Percentiles rank a stretch among this genome's conserved stretches.
Conservation (phyloP, 1,284 basidiomycete genomes). For the Bjerkandera adusta region DNA sequence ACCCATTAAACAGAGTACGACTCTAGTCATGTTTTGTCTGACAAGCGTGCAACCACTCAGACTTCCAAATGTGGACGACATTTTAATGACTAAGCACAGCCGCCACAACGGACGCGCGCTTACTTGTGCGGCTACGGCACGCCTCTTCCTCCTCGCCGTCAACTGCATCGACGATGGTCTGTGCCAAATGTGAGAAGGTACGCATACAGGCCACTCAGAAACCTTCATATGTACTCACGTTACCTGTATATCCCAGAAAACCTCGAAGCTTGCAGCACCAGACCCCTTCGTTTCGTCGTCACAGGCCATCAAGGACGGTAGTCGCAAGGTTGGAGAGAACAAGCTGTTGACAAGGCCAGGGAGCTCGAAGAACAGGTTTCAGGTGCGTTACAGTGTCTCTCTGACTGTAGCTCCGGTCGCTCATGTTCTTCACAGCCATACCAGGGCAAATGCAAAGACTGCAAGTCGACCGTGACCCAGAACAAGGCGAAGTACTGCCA, state of each 20-base stretch:
- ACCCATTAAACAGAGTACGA: too few species aligned
- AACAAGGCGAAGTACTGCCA: conserved; percentile 85
- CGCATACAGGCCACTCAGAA: not conserved
- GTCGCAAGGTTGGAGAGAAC: conserved; percentile 75
- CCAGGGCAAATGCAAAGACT: conserved; percentile 80
- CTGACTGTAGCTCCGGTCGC: conserved; percentile 7
- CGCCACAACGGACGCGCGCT: conserved; percentile 6
- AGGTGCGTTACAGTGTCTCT: conserved; percentile 44
- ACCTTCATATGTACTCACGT: not conserved
- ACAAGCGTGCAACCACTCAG: too few species aligned
- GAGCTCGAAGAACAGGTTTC: conserved; percentile 70
- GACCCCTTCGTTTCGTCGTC: conserved; percentile 77
- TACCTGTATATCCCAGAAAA: conserved; percentile 50
- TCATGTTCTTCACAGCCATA: conserved; percentile 55
- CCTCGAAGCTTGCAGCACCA: conserved; percentile 77
- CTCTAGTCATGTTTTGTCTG: too few species aligned
- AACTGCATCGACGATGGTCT: conserved; percentile 58
- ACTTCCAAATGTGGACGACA: too few species aligned
- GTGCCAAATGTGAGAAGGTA: conserved; percentile 72
- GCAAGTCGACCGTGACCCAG: conserved; percentile 77
- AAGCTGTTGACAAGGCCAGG: conserved; percentile 64
- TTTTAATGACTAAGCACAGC: too few species aligned
- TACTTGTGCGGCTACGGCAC: not conserved
- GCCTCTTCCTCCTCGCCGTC: conserved; percentile 12
- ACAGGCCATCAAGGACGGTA: conserved; percentile 71